phyloP scores from a whole-genome alignment of 129 eudicot genomes.

The Flaveria trinervia region DNA sequence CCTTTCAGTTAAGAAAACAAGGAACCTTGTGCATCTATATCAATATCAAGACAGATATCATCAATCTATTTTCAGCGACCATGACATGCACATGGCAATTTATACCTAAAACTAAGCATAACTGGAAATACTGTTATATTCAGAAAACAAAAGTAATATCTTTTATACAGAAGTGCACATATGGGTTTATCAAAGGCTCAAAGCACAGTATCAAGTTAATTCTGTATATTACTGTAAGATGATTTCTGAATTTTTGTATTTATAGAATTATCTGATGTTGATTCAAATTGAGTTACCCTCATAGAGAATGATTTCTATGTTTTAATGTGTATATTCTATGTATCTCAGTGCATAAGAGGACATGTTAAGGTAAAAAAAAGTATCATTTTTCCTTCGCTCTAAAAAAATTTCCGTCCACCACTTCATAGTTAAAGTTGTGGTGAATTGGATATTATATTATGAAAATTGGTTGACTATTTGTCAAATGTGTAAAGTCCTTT shows the following conservation, averaged over 20 bases:
- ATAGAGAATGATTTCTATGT: no score
- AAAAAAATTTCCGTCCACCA: not conserved
- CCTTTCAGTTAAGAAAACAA: not conserved
- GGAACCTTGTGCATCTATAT: not conserved
- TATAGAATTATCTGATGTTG: conserved; percentile 4
- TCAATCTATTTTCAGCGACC: conserved; percentile 2
- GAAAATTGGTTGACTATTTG: conserved; percentile 14
- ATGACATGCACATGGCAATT: not conserved
- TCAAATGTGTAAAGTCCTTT: not conserved
- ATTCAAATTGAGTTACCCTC: no score
- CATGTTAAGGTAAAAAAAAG: no score
- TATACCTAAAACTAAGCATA: conserved; percentile 1
- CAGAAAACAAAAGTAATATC: not conserved
- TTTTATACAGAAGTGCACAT: not conserved
- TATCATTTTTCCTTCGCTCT: no score
- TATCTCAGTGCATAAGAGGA: no score
- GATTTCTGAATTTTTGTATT: not conserved
- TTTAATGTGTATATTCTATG: no score
- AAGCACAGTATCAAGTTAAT: not conserved
- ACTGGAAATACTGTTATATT: conserved; percentile 2
- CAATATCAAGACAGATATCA: not conserved
- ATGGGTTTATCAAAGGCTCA: not conserved
- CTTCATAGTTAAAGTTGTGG: not conserved
- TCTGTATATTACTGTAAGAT: not conserved
- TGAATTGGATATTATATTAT: not conserved